phyloP scores from a whole-genome alignment of 176 grass and related monocot species.

The Tillandsia leiboldiana region DNA sequence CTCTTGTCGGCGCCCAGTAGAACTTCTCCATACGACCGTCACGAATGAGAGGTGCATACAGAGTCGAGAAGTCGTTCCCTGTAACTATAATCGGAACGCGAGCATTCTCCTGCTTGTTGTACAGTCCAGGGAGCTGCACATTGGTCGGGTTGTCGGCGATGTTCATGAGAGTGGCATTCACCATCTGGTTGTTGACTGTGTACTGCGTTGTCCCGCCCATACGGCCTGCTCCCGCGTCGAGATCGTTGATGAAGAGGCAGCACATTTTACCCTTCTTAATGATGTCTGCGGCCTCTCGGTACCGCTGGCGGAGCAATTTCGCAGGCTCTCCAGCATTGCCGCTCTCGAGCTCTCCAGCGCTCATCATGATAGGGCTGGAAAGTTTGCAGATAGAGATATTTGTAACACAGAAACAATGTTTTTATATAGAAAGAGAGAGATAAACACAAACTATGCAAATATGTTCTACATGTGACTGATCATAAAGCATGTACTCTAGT shows the following conservation, averaged over 20 bases:
- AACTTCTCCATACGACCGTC: conserved; percentile 99
- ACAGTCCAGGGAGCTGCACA: conserved; percentile 88
- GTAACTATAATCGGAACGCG: conserved; percentile 88
- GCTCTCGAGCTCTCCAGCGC: conserved; percentile 93
- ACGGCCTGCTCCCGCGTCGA: conserved; percentile 73
- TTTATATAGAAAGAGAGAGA: not conserved
- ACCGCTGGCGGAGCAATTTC: conserved; percentile 79
- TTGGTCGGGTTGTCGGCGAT: conserved; percentile 95
- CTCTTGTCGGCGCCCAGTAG: conserved; percentile 94
- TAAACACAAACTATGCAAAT: not conserved
- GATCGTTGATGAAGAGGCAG: conserved; percentile 94
- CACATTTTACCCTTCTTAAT: conserved; percentile 98
- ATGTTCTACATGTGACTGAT: not conserved
- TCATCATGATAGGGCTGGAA: conserved; percentile 93
- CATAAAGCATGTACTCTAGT: no score
- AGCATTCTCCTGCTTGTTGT: conserved; percentile 95
- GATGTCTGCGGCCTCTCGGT: conserved; percentile 84
- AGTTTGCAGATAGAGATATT: not conserved
- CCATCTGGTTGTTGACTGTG: conserved; percentile 99
- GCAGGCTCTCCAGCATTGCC: conserved; percentile 94
- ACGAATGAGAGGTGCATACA: conserved; percentile 88
- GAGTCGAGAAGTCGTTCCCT: conserved; percentile 95
- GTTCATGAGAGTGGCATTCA: conserved; percentile 99
- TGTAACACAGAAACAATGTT: not conserved
- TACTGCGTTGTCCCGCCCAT: conserved; percentile 96